These are phyloP conservation scores for Starmerella apis DNA, from an alignment of 805 yeast species.

Conservation along the genomic window DNA sequence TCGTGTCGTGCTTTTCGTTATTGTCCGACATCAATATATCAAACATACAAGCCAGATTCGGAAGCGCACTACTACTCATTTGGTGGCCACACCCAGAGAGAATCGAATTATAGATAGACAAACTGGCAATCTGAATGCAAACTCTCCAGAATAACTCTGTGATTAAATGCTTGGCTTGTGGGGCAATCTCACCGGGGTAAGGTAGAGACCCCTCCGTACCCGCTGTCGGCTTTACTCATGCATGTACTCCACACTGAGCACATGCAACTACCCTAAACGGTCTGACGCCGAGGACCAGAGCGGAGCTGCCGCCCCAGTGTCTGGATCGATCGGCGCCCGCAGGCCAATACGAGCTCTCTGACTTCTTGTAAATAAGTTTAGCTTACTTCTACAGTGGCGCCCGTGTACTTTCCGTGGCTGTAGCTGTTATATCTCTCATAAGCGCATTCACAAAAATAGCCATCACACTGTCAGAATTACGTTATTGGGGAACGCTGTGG, in stretches of 20 bases:
- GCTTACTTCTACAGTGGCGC: too few relatives aligned
- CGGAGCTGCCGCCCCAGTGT: too few relatives aligned
- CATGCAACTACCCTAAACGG: conserved; percentile 2
- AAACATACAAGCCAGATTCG: neutral
- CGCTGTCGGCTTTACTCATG: neutral
- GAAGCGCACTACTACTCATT: neutral
- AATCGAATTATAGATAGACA: neutral
- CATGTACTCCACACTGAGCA: conserved; percentile 3
- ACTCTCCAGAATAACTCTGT: neutral
- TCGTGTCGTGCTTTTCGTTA: neutral
- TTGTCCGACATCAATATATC: neutral
- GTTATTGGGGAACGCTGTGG: too few relatives aligned
- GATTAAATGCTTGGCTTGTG: conserved; percentile 3
- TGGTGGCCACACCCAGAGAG: neutral
- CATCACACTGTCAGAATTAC: too few relatives aligned
- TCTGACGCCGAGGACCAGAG: neutral
- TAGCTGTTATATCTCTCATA: too few relatives aligned
- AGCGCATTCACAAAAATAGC: too few relatives aligned
- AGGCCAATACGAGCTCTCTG: too few relatives aligned
- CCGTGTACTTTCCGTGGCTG: too few relatives aligned
- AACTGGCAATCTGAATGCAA: too few relatives aligned
- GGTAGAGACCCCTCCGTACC: too few relatives aligned
- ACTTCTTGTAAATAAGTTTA: too few relatives aligned
- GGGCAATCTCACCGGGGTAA: neutral
- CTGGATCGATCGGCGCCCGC: too few relatives aligned